Conservation (phyloP, 352 stramenopile genomes). For the Aphanomyces astaci region DNA sequence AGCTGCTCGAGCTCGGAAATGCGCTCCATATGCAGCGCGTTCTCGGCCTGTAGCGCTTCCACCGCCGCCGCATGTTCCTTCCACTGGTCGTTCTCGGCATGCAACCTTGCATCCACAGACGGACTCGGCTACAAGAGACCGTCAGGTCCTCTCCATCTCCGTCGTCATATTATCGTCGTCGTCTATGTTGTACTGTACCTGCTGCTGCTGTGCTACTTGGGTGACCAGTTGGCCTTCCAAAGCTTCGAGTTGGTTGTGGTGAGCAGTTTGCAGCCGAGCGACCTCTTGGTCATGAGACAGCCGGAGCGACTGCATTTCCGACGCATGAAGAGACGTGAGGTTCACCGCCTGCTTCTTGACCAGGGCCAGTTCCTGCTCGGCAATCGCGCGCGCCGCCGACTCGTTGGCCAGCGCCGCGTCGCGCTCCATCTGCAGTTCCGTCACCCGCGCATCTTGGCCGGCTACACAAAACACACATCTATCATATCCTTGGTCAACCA, state of each 20-base stretch:
- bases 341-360: constrained; percentile 69
- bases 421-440: constrained; percentile 56
- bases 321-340: constrained; percentile 48
- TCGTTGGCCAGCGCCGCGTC: constrained; percentile 47
- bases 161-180: too few species aligned
- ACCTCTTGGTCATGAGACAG: constrained; percentile 5
- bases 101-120: constrained; percentile 5
- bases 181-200: too few species aligned
- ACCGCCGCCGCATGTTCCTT: neutral
- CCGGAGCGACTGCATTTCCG: constrained; percentile 38
- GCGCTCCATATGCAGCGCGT: constrained; percentile 12
- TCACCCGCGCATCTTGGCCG: constrained; percentile 48
- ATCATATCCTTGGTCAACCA: neutral
- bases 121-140: too few species aligned
- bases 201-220: neutral
- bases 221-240: neutral
- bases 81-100: neutral
- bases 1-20: constrained; percentile 18
- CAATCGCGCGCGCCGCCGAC: constrained; percentile 42
- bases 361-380: constrained; percentile 59
- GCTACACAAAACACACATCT: constrained; percentile 16
- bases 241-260: neutral
- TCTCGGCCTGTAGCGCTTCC: constrained; percentile 9
- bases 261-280: neutral
- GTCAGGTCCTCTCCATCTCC: too few species aligned